Conservation (phyloP, 192 early-diverging fungal genomes). For the Mortierella hygrophila region DNA sequence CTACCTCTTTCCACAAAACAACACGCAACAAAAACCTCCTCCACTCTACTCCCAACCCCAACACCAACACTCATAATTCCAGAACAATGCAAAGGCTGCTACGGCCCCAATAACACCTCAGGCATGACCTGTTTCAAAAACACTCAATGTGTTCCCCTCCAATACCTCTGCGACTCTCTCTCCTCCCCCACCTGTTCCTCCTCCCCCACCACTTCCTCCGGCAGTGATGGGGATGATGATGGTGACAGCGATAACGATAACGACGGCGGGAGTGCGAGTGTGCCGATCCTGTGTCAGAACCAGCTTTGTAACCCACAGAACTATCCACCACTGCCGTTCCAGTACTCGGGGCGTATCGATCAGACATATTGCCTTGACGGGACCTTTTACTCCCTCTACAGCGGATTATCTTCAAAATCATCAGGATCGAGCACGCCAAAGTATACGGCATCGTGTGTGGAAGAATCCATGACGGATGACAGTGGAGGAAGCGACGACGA, state of each 20-base stretch:
- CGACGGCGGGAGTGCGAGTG: neutral
- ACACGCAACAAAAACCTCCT: neutral
- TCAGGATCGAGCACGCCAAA: slow-evolving; percentile 2
- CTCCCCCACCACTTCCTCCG: no score
- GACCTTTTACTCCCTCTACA: slow-evolving; percentile 29
- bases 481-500: neutral
- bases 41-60: neutral
- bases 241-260: neutral
- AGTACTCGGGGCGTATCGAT: neutral
- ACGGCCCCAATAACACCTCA: slow-evolving; percentile 9
- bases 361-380: slow-evolving; percentile 14
- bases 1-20: neutral
- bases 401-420: neutral
- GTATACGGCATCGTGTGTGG: slow-evolving; percentile 27
- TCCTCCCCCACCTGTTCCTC: neutral
- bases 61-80: slow-evolving; percentile 34
- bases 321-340: slow-evolving; percentile 12
- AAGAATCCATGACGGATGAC: neutral
- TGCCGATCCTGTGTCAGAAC: slow-evolving; percentile 27
- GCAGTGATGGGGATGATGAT: neutral
- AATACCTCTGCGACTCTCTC: slow-evolving; percentile 15
- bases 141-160: slow-evolving; percentile 37
- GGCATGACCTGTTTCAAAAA: slow-evolving; percentile 35
- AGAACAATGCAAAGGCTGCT: slow-evolving; percentile 26
- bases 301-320: slow-evolving; percentile 21